Evolutionary conservation across 768 basidiomycete species (phyloP).

Genomic region (Boletellus ananas): DNA sequence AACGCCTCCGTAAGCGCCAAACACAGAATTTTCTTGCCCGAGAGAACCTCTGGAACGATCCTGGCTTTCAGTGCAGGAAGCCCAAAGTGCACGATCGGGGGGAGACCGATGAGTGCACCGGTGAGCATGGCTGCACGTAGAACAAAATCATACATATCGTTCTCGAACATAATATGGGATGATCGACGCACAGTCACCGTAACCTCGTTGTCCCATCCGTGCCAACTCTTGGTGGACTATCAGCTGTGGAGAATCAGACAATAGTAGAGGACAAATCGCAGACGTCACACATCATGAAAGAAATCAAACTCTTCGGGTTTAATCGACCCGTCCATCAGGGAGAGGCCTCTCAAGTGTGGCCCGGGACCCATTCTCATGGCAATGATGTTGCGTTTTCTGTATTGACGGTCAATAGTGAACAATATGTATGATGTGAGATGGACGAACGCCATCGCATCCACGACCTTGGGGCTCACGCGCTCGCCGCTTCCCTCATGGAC

Average conservation of each 20-base stretch:
- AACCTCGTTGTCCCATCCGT: background rate
- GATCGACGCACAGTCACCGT: background rate
- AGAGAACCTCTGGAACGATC: background rate
- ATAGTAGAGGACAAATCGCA: background rate
- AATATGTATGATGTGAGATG: too few species aligned
- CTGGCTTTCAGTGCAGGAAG: background rate
- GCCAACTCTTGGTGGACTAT: background rate
- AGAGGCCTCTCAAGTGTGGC: background rate
- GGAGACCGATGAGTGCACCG: background rate
- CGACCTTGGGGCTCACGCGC: background rate
- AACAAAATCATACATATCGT: background rate
- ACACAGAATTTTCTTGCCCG: background rate
- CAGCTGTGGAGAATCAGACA: background rate
- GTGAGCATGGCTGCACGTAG: background rate
- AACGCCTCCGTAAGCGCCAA: background rate
- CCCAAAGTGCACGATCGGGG: background rate
- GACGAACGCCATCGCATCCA: background rate
- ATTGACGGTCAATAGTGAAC: background rate
- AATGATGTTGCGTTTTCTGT: background rate
- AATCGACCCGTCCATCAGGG: background rate
- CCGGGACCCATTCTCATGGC: background rate
- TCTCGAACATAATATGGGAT: background rate
- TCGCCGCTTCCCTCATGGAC: background rate
- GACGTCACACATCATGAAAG: background rate
- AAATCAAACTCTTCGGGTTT: background rate